Evolutionary conservation across 331 rosid species (phyloP).

Genomic region (Prunus yedoensis): DNA sequence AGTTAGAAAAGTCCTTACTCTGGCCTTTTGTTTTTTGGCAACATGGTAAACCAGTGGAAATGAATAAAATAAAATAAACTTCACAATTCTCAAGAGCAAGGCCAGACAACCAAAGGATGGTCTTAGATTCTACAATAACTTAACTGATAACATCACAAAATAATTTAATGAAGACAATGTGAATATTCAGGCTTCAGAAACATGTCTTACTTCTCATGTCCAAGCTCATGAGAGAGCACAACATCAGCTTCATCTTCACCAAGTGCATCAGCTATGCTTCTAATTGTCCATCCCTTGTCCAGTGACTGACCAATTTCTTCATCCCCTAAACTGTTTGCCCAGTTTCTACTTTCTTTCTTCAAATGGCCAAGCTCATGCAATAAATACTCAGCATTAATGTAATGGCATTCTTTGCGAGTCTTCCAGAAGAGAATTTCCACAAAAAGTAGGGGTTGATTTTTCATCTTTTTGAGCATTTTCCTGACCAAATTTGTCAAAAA

Average conservation of each 20-base stretch:
- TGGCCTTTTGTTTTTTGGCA: not conserved
- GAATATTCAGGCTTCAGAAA: conserved; percentile 19
- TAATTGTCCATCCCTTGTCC: conserved; percentile 46
- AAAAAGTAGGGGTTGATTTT: conserved; percentile 83
- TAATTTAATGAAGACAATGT: not conserved
- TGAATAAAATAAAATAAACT: not conserved
- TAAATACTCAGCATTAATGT: conserved; percentile 78
- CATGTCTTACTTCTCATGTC: conserved; percentile 51
- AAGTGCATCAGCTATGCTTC: conserved; percentile 92
- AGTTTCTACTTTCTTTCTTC: conserved; percentile 49
- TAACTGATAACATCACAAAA: conserved; percentile 5
- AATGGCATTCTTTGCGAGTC: conserved; percentile 88
- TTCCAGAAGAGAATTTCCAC: conserved; percentile 94
- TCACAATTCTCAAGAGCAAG: not conserved
- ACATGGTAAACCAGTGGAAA: not conserved
- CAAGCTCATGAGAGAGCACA: conserved; percentile 58
- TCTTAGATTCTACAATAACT: conserved; percentile 16
- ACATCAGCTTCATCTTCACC: conserved; percentile 98
- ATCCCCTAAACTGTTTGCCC: conserved; percentile 44
- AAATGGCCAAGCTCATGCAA: conserved; percentile 74
- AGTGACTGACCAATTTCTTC: conserved; percentile 50
- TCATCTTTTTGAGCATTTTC: conserved; percentile 85
- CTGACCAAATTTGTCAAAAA: conserved; percentile 66
- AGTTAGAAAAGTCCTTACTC: not conserved
- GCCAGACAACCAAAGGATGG: not conserved